Conservation (phyloP, 805 yeast species). For the Ogataea salicorniae region DNA sequence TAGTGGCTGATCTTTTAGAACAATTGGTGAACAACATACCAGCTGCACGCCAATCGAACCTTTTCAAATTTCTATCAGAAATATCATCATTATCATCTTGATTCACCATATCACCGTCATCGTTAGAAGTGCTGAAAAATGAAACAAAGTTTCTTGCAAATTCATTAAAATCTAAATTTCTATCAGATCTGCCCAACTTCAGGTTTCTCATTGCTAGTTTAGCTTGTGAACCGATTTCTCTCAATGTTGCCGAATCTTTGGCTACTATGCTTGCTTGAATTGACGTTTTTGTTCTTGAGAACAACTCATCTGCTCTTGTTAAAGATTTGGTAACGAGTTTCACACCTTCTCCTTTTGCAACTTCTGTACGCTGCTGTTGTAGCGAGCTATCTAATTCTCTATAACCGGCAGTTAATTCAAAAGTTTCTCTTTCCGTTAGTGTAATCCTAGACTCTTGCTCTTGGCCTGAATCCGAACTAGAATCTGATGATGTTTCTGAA, state of each 20-base stretch:
- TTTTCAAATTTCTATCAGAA: conserved; percentile 18
- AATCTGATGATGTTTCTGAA: background rate
- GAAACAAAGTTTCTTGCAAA: conserved; percentile 37
- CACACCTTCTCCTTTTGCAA: conserved; percentile 56
- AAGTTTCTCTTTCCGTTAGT: conserved; percentile 24
- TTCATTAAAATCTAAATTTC: conserved; percentile 44
- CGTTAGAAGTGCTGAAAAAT: conserved; percentile 25
- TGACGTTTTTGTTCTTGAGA: conserved; percentile 35
- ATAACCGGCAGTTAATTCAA: conserved; percentile 22
- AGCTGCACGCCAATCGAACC: conserved; percentile 54
- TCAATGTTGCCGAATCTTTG: conserved; percentile 60
- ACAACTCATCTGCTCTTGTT: conserved; percentile 41
- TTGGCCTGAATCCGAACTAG: conserved; percentile 7
- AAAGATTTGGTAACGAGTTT: conserved; percentile 41
- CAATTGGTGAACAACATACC: conserved; percentile 47
- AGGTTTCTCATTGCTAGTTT: conserved; percentile 59
- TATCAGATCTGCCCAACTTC: conserved; percentile 51
- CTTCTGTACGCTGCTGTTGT: conserved; percentile 39
- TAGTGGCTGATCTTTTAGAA: conserved; percentile 43
- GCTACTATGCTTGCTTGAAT: conserved; percentile 41
- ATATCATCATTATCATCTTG: conserved; percentile 9
- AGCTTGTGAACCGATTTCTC: conserved; percentile 56
- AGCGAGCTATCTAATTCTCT: conserved; percentile 21
- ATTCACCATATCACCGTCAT: conserved; percentile 18
- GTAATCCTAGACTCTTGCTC: conserved; percentile 11